These are phyloP conservation scores for Scutellaria baicalensis DNA, from an alignment of 257 asterid genomes.

Conservation along the genomic window DNA sequence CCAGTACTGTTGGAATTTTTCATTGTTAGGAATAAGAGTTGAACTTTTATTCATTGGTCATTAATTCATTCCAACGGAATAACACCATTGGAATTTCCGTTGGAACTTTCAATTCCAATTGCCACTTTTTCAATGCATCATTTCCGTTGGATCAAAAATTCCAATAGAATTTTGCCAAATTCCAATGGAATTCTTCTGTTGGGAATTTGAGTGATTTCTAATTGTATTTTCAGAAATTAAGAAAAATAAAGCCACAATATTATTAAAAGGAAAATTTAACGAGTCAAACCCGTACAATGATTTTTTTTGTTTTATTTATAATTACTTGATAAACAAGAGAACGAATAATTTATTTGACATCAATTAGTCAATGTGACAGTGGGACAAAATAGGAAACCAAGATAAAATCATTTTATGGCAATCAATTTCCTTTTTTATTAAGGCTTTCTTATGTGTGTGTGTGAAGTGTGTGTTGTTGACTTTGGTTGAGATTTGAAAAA, in stretches of 20 bases:
- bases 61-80: too few species aligned
- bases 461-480: background rate
- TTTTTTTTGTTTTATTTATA: background rate
- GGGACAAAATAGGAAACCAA: background rate
- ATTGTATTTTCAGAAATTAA: too few species aligned
- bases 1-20: too few species aligned
- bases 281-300: conserved; percentile 9
- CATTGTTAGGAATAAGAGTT: too few species aligned
- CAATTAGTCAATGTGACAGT: background rate
- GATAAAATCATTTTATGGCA: background rate
- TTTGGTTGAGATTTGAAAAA: background rate
- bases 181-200: too few species aligned
- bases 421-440: background rate
- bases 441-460: background rate
- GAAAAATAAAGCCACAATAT: background rate
- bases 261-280: background rate
- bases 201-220: too few species aligned
- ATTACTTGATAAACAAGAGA: conserved; percentile 23
- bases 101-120: too few species aligned
- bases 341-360: background rate
- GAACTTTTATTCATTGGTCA: too few species aligned
- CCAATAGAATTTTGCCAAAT: too few species aligned
- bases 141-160: too few species aligned
- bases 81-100: too few species aligned
- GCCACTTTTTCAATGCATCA: too few species aligned